Base-by-base conservation (phyloP, 345 rosid genomes). In the Populus ilicifolia region DNA sequence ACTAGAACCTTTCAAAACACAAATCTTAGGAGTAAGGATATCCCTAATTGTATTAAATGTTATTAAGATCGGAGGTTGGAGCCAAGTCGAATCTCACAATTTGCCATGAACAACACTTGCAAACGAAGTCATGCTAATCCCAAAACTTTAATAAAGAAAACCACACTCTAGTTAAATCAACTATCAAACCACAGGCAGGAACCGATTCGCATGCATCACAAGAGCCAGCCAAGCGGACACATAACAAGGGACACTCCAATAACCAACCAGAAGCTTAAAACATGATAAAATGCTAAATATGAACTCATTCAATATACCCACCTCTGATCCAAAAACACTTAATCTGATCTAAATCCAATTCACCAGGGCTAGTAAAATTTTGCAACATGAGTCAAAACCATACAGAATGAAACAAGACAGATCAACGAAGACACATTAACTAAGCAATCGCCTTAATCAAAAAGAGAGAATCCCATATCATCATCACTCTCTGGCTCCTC, bases 401-500 rank as follows among this genome's bases (percentile, higher is more conserved):
- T 2, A 39, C 18, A 13, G 50, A 46, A 13, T 14, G 18, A 21
- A 69, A 12, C 16, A 23, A 4, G 33, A 41, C 38, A 16, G 11
- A 33, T 52, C 25, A 52, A 71, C 62, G 10, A 41, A 3, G 13
- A 25, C 38, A 59, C 36, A 61, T 54, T 5, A 73, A 41, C 50
- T 62, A 46, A 7, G 20, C 50, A 27, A 23, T 44, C 16, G 44
- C 69, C 35, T 67, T 76, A 76, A 68, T 76, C 73, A 20, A 76
- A 76, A 35, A 76, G 79, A 12, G 79, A 76, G 52, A 76, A 76
- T 56, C 79, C 79, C 79, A 76, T 52, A n/a, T 76, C 79, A 33
- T 76, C 79, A 52, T 76, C 79, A 39, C 79, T 76, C 66, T 76
- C 79, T 4, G 41, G 73, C 8, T 62, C 69, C 41, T 76, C 79